Evolutionary conservation across 192 early-diverging fungal genomes (phyloP), one percentile per base, ranked within the genome.

Genomic region (Backusella circina): DNA sequence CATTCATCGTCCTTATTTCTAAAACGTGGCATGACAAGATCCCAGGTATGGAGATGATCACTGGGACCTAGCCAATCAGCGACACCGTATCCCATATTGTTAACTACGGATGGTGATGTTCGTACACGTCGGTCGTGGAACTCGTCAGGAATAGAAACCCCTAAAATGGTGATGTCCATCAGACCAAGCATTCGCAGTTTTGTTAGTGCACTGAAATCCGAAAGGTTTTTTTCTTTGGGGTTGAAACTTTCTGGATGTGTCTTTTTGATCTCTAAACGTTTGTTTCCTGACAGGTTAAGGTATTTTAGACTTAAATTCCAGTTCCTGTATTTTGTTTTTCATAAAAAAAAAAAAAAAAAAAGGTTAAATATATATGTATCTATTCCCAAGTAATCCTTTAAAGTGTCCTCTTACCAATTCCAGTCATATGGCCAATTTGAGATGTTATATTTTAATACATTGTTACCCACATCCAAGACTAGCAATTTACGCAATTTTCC

Each of bases 381-480:
- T 41, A 41, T 13, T 41, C 39, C 8, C 8, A 41, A 32, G 8
- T 26, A 44, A 1, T 41, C 21, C 38, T 9, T 28, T 39, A 64
- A n/a, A n/a, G n/a, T 18, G 7, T 18, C 15, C 12, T 51, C 75
- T 66, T 85, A 88, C 94, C 96, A 97, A 79, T 97, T 97, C 96
- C 96, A 97, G 76, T 97, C 96, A 80, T 94, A 96, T 18, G 92
- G 93, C 94, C 95, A 97, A 79, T 97, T 97, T 33, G 93, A 90
- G 66, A 96, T 94, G 72, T 97, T 97, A 79, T 96, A 97, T 83
- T 94, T 94, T 64, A 97, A 86, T 36, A 90, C 87, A 76, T 97
- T 96, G 80, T 90, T 93, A 41, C 96, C 93, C 3, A 95, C 91
- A 82, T 97, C 96, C 13, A 97, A 83, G 31, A 90, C 90, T 3